Percentiles rank a stretch among this genome's conserved stretches.
Conservation (phyloP, 805 yeast genomes). For the Ogataea salicorniae region DNA sequence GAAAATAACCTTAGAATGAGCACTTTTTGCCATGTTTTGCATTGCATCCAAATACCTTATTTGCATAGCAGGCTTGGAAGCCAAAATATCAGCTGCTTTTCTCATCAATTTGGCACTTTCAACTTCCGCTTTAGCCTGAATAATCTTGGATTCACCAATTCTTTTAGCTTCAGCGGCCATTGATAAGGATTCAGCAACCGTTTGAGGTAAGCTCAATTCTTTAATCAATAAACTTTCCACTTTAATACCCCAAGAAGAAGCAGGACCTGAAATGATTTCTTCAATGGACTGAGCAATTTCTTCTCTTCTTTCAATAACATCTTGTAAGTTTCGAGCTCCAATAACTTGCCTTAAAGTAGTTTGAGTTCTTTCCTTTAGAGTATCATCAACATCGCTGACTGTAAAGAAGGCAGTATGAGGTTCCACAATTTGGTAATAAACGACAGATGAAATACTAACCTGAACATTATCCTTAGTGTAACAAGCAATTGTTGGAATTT, state of each 20-base stretch:
- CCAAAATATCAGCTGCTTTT: conserved; percentile 71
- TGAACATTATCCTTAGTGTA: conserved; percentile 68
- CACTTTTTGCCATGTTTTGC: conserved; percentile 61
- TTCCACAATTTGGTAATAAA: conserved; percentile 60
- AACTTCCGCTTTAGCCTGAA: conserved; percentile 70
- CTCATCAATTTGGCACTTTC: conserved; percentile 73
- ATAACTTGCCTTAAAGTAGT: conserved; percentile 69
- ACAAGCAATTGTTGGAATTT: conserved; percentile 63
- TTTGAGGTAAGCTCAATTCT: conserved; percentile 51
- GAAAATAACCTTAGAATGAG: conserved; percentile 65
- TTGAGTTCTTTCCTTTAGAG: conserved; percentile 63
- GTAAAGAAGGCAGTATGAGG: conserved; percentile 64
- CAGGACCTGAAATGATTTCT: conserved; percentile 55
- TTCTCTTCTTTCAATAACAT: conserved; percentile 67
- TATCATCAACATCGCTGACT: conserved; percentile 46
- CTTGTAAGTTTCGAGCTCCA: conserved; percentile 62
- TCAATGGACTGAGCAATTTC: conserved; percentile 64
- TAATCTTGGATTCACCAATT: conserved; percentile 72
- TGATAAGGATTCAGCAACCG: conserved; percentile 56
- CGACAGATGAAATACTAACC: conserved; percentile 57
- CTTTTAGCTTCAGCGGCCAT: conserved; percentile 74
- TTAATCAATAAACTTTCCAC: conserved; percentile 65
- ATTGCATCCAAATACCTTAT: conserved; percentile 75
- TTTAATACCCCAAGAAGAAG: conserved; percentile 64
- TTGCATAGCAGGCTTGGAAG: conserved; percentile 74